Percentiles rank a stretch among this genome's conserved stretches.
Evolutionary conservation across 2,329 filamentous ascomycete genomes (phyloP).

Genomic region (Clonostachys chloroleuca): DNA sequence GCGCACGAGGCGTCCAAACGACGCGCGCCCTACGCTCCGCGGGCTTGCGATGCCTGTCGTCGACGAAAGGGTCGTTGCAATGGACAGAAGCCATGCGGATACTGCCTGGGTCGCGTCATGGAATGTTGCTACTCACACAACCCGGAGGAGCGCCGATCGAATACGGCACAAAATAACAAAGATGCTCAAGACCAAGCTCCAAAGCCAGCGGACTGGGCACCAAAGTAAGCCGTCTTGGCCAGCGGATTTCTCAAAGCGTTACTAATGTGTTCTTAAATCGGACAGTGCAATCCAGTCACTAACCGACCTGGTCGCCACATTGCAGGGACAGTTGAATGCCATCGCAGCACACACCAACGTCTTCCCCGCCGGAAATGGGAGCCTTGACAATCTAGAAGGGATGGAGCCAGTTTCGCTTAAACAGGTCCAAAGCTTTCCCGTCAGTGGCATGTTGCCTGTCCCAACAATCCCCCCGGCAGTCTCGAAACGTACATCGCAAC

Average conservation of each 20-base stretch:
- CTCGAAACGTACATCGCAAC: neutral
- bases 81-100: constrained; percentile 10
- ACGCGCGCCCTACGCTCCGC: constrained; percentile 10
- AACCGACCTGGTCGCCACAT: constrained; percentile 1
- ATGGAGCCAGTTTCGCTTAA: too few species aligned
- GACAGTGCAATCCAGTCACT: constrained; percentile 3
- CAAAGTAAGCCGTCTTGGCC: too few species aligned
- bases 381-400: neutral
- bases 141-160: neutral
- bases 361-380: neutral
- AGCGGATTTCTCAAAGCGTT: too few species aligned
- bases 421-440: too few species aligned
- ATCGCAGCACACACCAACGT: constrained; percentile 1
- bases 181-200: too few species aligned
- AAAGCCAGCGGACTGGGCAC: too few species aligned
- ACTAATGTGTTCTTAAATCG: neutral
- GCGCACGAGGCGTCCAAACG: constrained; percentile 1
- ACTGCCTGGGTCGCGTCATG: constrained; percentile 7
- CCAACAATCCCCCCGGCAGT: too few species aligned
- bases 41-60: constrained; percentile 14
- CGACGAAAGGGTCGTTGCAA: constrained; percentile 14
- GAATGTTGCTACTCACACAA: constrained; percentile 7
- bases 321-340: constrained; percentile 4
- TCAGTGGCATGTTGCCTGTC: too few species aligned
- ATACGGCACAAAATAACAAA: neutral